Conservation (phyloP, 208 protist species). For the Trypanosomatidae sp. region DNA sequence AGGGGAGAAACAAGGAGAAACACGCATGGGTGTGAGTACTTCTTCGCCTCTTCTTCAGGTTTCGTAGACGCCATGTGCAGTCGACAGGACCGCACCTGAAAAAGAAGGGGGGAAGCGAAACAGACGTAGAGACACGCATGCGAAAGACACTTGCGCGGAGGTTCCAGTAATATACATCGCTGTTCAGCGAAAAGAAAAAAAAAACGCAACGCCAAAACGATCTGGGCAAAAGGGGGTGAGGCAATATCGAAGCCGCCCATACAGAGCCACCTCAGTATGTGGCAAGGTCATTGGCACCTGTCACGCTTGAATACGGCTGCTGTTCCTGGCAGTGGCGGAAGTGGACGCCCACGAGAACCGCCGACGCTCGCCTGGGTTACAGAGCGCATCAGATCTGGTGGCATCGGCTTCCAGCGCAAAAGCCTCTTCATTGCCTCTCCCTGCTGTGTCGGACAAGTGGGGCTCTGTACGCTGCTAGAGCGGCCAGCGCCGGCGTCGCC, state of each 20-base stretch:
- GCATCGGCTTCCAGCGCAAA: constrained; percentile 81
- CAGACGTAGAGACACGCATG: constrained; percentile 4
- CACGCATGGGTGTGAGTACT: not conserved
- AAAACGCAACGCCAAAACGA: not conserved
- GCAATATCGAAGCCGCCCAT: not conserved
- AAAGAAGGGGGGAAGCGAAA: constrained; percentile 6
- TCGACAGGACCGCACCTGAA: not conserved
- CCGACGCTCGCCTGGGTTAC: constrained; percentile 34
- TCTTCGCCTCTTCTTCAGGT: not conserved
- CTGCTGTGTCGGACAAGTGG: constrained; percentile 38
- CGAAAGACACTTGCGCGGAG: not conserved
- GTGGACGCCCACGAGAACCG: constrained; percentile 23
- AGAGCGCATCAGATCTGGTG: constrained; percentile 38
- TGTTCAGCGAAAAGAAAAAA: constrained; percentile 6
- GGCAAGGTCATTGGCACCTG: constrained; percentile 1
- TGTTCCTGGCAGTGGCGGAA: constrained; percentile 39
- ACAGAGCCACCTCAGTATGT: constrained; percentile 4
- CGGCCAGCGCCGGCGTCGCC: constrained; percentile 1
- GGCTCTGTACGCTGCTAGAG: not conserved
- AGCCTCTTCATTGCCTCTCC: constrained; percentile 65
- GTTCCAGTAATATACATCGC: constrained; percentile 18
- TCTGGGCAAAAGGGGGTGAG: not conserved
- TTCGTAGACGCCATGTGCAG: not conserved
- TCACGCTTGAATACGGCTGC: constrained; percentile 2
- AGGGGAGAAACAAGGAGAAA: not conserved